Evolutionary conservation across 768 basidiomycete genomes (phyloP).

Genomic region (Ephemerocybe angulata): DNA sequence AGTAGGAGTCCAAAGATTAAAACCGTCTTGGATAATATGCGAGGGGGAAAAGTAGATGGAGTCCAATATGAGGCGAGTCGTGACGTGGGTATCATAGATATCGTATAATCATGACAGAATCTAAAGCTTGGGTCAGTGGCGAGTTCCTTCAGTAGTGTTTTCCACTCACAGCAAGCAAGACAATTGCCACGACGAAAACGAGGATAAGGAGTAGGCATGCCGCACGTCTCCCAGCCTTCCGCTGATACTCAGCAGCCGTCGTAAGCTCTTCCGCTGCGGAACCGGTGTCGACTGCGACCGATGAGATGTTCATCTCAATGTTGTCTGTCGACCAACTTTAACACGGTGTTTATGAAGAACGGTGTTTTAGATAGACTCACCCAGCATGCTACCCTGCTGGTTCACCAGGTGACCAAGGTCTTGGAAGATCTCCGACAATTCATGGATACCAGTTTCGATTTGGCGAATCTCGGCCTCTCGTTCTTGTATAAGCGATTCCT

Average conservation of each 20-base stretch:
- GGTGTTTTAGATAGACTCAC: constrained; percentile 46
- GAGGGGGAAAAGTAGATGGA: too few species aligned
- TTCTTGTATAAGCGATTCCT: constrained; percentile 92
- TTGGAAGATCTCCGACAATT: constrained; percentile 93
- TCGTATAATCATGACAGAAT: constrained; percentile 9
- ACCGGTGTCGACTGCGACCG: constrained; percentile 76
- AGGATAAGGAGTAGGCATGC: constrained; percentile 88
- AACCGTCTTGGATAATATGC: too few species aligned
- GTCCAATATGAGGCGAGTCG: neutral
- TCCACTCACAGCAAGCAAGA: constrained; percentile 82
- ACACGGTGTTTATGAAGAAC: neutral
- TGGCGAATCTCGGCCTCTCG: constrained; percentile 93
- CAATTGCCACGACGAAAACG: constrained; percentile 80
- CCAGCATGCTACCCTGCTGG: constrained; percentile 93
- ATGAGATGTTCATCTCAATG: constrained; percentile 90
- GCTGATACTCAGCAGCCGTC: constrained; percentile 89
- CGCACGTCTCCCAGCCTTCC: constrained; percentile 87
- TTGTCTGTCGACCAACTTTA: constrained; percentile 60
- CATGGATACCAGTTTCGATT: constrained; percentile 95
- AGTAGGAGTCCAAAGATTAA: too few species aligned
- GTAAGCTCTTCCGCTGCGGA: constrained; percentile 83
- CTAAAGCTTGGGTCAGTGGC: neutral
- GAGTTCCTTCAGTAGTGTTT: neutral
- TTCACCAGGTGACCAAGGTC: constrained; percentile 92
- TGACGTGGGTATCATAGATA: neutral